Percentiles rank a stretch among this genome's conserved stretches.
phyloP scores from a whole-genome alignment of 2,329 filamentous ascomycete species.

The Cladosporium sp. region DNA sequence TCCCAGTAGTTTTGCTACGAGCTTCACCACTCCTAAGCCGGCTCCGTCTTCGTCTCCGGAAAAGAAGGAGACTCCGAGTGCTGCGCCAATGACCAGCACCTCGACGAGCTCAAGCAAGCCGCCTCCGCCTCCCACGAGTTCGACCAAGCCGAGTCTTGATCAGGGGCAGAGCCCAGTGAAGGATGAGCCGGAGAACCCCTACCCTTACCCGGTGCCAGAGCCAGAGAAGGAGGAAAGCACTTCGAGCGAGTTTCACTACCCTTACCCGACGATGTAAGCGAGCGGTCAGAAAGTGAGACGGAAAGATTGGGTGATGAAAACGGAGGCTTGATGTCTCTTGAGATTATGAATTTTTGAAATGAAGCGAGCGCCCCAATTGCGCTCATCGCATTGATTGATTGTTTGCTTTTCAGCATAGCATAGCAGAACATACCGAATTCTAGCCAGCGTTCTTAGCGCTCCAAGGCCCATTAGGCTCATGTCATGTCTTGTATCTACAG shows the following conservation, averaged over 20 bases:
- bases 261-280: background rate
- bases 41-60: background rate
- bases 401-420: background rate
- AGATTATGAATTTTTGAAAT: background rate
- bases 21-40: background rate
- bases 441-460: too few species aligned
- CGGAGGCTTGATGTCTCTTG: background rate
- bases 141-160: too few species aligned
- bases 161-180: too few species aligned
- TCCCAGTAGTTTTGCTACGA: background rate
- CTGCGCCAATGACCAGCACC: background rate
- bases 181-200: background rate
- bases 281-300: background rate
- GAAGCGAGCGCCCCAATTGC: background rate
- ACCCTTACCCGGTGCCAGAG: slow-evolving; percentile 7
- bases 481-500: slow-evolving; percentile 26
- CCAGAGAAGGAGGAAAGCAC: background rate
- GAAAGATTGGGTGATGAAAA: background rate
- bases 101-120: background rate
- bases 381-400: background rate
- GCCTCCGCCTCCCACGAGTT: background rate
- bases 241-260: background rate
- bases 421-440: background rate
- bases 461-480: too few species aligned
- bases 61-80: background rate